These are phyloP conservation scores for Neurospora cerealis DNA, from an alignment of 495 filamentous ascomycete genomes.

Conservation along the genomic window DNA sequence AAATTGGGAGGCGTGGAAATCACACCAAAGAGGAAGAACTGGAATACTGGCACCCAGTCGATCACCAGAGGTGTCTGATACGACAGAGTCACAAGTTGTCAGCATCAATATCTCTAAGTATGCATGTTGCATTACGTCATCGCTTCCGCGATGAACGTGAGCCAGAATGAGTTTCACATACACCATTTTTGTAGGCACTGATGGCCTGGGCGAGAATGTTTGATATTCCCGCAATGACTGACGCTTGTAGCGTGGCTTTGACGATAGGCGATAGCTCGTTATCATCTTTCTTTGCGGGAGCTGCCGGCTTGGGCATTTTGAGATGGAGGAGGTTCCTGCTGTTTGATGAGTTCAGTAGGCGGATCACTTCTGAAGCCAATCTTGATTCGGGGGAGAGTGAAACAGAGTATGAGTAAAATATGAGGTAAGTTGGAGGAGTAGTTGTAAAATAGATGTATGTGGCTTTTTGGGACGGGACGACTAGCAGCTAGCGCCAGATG, in stretches of 20 bases:
- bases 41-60: slow-evolving; percentile 55
- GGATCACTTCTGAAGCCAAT: neutral
- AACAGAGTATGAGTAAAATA: neutral
- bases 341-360: neutral
- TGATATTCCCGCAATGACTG: slow-evolving; percentile 60
- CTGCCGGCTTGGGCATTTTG: neutral
- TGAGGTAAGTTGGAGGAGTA: neutral
- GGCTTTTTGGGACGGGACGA: neutral
- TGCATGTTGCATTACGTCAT: neutral
- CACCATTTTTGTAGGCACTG: slow-evolving; percentile 53
- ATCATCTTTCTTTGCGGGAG: neutral
- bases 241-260: slow-evolving; percentile 58
- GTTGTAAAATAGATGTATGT: neutral
- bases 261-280: slow-evolving; percentile 42
- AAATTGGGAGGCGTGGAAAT: slow-evolving; percentile 79
- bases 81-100: slow-evolving; percentile 10
- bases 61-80: slow-evolving; percentile 42
- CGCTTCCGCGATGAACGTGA: neutral
- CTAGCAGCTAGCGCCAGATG: neutral
- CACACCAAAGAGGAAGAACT: slow-evolving; percentile 68
- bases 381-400: neutral
- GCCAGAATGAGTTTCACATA: slow-evolving; percentile 23
- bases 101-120: slow-evolving; percentile 11
- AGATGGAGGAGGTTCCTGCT: neutral
- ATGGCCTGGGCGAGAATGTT: slow-evolving; percentile 78